Conservation (phyloP, 2,329 filamentous ascomycete species). For the Pseudogymnoascus sp. region DNA sequence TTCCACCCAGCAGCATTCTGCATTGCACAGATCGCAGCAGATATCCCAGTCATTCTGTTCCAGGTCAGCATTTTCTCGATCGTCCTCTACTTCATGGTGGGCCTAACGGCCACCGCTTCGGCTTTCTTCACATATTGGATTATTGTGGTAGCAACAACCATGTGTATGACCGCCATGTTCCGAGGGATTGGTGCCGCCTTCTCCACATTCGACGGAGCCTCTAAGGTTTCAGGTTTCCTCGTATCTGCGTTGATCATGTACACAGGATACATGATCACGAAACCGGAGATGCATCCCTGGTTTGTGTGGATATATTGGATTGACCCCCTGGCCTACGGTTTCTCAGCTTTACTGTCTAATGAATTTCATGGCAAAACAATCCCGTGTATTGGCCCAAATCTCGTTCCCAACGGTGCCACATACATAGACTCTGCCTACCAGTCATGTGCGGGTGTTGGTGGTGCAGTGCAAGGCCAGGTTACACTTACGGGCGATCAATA, state of each 20-base stretch:
- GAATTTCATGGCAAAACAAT: conserved; percentile 55
- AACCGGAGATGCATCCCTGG: conserved; percentile 54
- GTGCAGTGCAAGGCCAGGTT: conserved; percentile 39
- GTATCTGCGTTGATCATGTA: conserved; percentile 50
- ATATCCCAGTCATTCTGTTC: conserved; percentile 47
- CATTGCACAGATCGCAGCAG: conserved; percentile 45
- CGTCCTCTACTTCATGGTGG: conserved; percentile 56
- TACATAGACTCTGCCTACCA: conserved; percentile 37
- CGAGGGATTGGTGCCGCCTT: conserved; percentile 47
- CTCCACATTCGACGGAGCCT: conserved; percentile 47
- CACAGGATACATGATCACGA: conserved; percentile 54
- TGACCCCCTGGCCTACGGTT: conserved; percentile 60
- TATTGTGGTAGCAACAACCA: conserved; percentile 40
- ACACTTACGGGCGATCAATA: conserved; percentile 50
- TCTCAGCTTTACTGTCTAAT: conserved; percentile 60
- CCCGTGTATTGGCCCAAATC: conserved; percentile 40
- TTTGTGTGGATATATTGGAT: conserved; percentile 57
- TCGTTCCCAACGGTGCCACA: conserved; percentile 42
- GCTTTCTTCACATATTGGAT: conserved; percentile 57
- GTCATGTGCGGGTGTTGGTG: conserved; percentile 49
- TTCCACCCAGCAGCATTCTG: conserved; percentile 52
- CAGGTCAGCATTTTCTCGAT: conserved; percentile 50
- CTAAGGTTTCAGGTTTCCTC: conserved; percentile 45
- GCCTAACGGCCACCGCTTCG: conserved; percentile 40
- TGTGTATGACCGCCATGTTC: conserved; percentile 52